Evolutionary conservation across 1,284 basidiomycete species (phyloP).

Genomic region (Schizophyllum amplum): DNA sequence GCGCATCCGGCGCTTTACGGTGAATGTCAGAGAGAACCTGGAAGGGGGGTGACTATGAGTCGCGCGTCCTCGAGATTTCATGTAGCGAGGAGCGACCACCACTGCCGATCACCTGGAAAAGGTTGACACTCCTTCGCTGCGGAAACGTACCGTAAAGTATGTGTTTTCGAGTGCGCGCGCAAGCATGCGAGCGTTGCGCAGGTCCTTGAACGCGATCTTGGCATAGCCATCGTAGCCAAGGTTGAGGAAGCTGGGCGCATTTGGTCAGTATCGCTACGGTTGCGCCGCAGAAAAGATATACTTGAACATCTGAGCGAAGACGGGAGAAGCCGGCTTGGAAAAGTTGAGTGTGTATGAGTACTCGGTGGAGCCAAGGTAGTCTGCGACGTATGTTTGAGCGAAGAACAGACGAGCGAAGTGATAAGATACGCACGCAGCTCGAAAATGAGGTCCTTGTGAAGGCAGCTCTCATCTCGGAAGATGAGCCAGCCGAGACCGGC

Average conservation of each 20-base stretch:
- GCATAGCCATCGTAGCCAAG: constrained; percentile 32
- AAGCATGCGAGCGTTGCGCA: constrained; percentile 59
- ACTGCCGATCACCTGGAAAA: too few species aligned
- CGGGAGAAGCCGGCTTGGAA: constrained; percentile 82
- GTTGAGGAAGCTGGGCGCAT: constrained; percentile 22
- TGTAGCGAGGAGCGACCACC: too few species aligned
- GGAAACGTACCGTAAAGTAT: constrained; percentile 27
- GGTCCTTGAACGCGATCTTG: constrained; percentile 44
- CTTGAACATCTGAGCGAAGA: constrained; percentile 92
- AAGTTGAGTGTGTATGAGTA: constrained; percentile 92
- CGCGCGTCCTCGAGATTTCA: too few species aligned
- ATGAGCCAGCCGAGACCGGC: constrained; percentile 65
- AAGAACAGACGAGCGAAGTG: neutral
- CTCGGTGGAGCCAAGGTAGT: constrained; percentile 52
- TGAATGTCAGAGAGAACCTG: constrained; percentile 27
- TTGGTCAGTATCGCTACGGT: neutral
- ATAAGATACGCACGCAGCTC: constrained; percentile 42
- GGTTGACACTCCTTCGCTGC: too few species aligned
- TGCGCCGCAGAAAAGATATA: constrained; percentile 39
- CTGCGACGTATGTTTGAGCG: constrained; percentile 13
- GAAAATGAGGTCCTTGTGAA: constrained; percentile 62
- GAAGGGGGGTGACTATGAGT: too few species aligned
- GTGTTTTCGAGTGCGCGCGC: constrained; percentile 57
- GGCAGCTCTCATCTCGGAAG: constrained; percentile 45
- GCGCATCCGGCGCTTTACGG: constrained; percentile 15